These are phyloP conservation scores for Heritiera littoralis DNA, from an alignment of 345 rosid genomes.

Conservation along the genomic window DNA sequence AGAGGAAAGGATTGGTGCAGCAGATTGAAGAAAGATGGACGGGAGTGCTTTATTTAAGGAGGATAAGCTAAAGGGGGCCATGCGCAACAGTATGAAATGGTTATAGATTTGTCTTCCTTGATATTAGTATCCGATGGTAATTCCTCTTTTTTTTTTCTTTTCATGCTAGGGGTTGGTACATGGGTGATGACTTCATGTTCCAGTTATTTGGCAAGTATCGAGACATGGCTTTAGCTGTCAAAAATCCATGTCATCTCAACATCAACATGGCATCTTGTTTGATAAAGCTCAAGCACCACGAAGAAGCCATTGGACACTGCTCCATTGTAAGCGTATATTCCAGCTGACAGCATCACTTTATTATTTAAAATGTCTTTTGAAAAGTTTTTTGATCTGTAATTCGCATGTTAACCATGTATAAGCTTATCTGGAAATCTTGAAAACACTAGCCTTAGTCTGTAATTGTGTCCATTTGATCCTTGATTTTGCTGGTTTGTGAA, in stretches of 20 bases:
- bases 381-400: too few relatives aligned
- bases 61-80: conserved; percentile 84
- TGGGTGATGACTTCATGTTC: conserved; percentile 96
- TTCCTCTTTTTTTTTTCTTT: background rate
- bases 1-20: conserved; percentile 43
- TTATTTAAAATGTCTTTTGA: background rate
- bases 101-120: conserved; percentile 38
- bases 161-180: conserved; percentile 71
- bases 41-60: conserved; percentile 80
- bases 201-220: conserved; percentile 90
- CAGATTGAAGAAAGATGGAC: conserved; percentile 90
- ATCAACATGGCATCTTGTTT: conserved; percentile 66
- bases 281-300: conserved; percentile 74
- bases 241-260: conserved; percentile 94
- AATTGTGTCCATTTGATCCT: too few relatives aligned
- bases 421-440: background rate
- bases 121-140: conserved; percentile 19
- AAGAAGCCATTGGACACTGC: conserved; percentile 89
- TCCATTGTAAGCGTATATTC: conserved; percentile 49
- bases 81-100: conserved; percentile 97
- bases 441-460: background rate
- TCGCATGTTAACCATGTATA: background rate
- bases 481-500: background rate
- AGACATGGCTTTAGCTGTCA: conserved; percentile 96
- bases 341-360: background rate